Base-by-base conservation (phyloP, 2,329 filamentous ascomycete species). In the Orbilia quercus region DNA sequence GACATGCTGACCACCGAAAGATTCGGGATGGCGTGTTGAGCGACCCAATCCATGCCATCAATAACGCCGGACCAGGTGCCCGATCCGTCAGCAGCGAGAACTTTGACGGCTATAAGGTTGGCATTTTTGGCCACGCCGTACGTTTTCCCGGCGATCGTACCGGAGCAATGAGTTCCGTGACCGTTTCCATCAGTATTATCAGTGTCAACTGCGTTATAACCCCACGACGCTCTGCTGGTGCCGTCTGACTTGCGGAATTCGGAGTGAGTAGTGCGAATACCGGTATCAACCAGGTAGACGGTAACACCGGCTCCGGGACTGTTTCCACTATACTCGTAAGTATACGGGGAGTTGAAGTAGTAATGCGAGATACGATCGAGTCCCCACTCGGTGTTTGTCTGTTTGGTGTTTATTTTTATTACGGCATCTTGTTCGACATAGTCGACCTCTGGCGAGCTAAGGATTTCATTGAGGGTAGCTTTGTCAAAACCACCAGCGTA, bases 231-330 rank as follows among this genome's bases (percentile, higher is more conserved):
- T 66, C 86, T 84, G 53, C 84, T 55, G n/a, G 44, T 28, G 20
- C 51, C 50, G 28, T 85, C 50, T 84, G 81, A 75, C 85, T 88
- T 78, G 87, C 84, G 45, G 48, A 51, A 55, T 44, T 60, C 42
- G 47, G 11, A 9, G 16, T 47, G 2, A 2, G 16, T 59, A 28
- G n/a, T 66, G 11, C 20, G 4, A 78, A 90, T 86, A 76, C 88
- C 88, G 4, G 88, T 89, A 80, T 90, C 88, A 42, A 90, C 84
- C 22, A 90, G 81, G 78, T 87, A 90, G 25, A 84, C 84, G 20
- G 85, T 88, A 76, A 86, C 85, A n/a, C 84, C 85, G 75, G 82
- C 66, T 31, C 86, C 86, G 20, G 83, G 84, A 11, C 81, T 82
- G 65, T 80, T 80, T 78, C 88, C 85, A 44, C 73, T 51, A 18